Evolutionary conservation across 208 protist species (phyloP), one percentile per base, ranked within the genome.

Genomic region (Leishmania martiniquensis): DNA sequence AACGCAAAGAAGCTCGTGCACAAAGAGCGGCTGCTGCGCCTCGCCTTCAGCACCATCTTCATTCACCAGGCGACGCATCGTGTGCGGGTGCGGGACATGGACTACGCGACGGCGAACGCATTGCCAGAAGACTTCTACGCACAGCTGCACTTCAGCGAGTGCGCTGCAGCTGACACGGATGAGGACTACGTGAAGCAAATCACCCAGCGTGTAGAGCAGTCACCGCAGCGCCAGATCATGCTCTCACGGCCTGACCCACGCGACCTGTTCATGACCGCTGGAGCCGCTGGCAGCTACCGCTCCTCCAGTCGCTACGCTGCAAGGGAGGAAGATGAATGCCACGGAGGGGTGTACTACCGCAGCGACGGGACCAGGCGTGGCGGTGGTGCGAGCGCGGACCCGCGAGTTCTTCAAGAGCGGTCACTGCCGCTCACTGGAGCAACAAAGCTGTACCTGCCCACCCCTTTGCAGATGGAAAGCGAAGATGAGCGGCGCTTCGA

Each of bases 11-110:
- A 81, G 42, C 9, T 81, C 3, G 69, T 80, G 47, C 55, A 59
- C 47, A 93, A 90, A 77, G 62, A 42, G 4, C 83, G 84, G 32
- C 79, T 96, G 57, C 86, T 92, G 51, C 88, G 92, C 32, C 85
- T 89, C 37, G 92, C 92, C 74, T 94, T 94, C 74, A 96, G 90
- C 76, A 96, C 90, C 54, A 89, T 96, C 66, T 96, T 96, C 76
- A 81, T 94, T 34, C 84, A 85, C 20, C 83, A 94, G 62, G 66
- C 84, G n/a, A 81, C 62, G 15, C 87, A 94, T 55, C 89, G 89
- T 9, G 84, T 96, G 17, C 80, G 84, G 1, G 72, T 87, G 49
- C 89, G 86, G 44, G 87, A 91, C 63, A 94, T 96, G 92, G 92
- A 96, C 87, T 92, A 93, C 82, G 87, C 84, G 17, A 22, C 37